Base-by-base conservation (phyloP, 805 yeast genomes). In the Starmerella kuoi region DNA sequence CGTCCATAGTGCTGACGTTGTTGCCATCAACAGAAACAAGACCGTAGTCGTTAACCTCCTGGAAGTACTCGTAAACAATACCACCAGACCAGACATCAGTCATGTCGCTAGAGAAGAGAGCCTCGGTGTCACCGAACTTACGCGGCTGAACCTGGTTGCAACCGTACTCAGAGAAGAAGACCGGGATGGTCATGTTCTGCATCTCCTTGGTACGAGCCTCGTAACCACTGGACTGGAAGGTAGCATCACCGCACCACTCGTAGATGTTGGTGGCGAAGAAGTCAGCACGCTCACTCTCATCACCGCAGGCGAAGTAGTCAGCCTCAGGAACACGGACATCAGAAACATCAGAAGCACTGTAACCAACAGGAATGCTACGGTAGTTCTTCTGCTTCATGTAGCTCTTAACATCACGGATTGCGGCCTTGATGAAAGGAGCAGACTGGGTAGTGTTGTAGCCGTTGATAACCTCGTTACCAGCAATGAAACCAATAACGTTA, bases 401-500 rank as follows among this genome's bases (percentile, higher is more conserved):
- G 15, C 69, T 56, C 64, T 83, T 87, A 58, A 73, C 72, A 61
- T 88, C 98, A 63, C 98, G 79, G 48, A 91, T 72, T 15, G 97
- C 95, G 24, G 97, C 95, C 70, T 88, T 91, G 44, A 91, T 94
- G 62, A 77, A 88, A 1, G 96, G 85, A 23, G 96, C 86, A 25
- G 96, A 83, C 53, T 76, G 79, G 12, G 96, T 82, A 63, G 84
- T 87, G 37, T 85, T 66, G 51, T 47, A 43, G 57, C 83, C 85
- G 63, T 87, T 88, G 46, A 88, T 76, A 41, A 91, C 97, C 70
- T 88, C 98, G 64, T 91, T 91, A 48, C 97, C 98, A 23, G 97
- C 97, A 64, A 88, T 87, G 72, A 84, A 87, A 2, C 97, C 98
- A 49, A 88, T 69, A 17, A 84, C 73, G 63, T 88, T 88, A 37